Conservation (phyloP, 768 basidiomycete species). For the Phylloporus arenicola region DNA sequence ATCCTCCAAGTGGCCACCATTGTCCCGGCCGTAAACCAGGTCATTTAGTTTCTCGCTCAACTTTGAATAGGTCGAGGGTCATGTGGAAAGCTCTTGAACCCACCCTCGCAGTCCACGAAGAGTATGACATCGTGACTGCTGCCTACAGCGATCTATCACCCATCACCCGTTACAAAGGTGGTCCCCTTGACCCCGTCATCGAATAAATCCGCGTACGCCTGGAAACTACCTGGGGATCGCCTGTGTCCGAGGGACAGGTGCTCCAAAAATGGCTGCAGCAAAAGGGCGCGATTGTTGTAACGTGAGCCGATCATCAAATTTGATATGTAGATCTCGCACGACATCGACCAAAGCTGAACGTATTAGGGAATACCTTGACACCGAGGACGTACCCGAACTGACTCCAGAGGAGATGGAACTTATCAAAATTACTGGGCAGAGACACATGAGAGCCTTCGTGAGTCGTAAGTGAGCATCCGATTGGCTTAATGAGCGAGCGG, state of each 20-base stretch:
- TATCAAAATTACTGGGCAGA: constrained; percentile 22
- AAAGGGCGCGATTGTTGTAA: constrained; percentile 28
- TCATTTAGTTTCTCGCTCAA: background rate
- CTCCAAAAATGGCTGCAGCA: constrained; percentile 28
- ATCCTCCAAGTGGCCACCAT: constrained; percentile 41
- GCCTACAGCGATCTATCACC: constrained; percentile 40
- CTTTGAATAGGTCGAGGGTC: constrained; percentile 42
- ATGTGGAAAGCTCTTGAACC: constrained; percentile 41
- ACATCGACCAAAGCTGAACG: constrained; percentile 31
- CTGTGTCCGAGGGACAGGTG: constrained; percentile 28
- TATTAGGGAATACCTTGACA: constrained; percentile 31
- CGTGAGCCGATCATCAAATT: constrained; percentile 24
- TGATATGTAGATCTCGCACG: too few relatives aligned
- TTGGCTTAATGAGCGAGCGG: too few relatives aligned
- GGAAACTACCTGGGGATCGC: constrained; percentile 19
- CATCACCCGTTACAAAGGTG: constrained; percentile 31
- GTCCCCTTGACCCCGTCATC: constrained; percentile 37
- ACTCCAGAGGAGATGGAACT: constrained; percentile 21
- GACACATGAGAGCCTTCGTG: constrained; percentile 25
- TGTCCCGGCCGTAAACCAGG: constrained; percentile 50
- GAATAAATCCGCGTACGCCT: constrained; percentile 29
- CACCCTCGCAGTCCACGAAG: constrained; percentile 30
- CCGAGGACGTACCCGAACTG: constrained; percentile 25
- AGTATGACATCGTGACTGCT: constrained; percentile 35
- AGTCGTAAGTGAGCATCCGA: background rate